Base-by-base conservation (phyloP, 108 stramenopile genomes). In the Asterionellopsis glacialis region DNA sequence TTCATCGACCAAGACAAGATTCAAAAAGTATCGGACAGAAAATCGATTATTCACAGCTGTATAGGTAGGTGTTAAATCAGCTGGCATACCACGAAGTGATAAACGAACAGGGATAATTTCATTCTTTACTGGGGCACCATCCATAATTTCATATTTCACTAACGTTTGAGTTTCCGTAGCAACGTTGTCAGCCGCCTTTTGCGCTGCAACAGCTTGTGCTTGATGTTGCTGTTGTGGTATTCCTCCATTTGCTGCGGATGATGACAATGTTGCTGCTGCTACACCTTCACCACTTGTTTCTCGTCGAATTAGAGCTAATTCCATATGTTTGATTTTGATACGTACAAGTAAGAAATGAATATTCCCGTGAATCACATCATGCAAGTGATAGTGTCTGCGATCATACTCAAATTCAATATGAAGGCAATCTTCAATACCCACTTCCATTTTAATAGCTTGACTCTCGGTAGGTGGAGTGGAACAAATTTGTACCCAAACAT, bases 331-430 rank as follows among this genome's bases (percentile, higher is more conserved):
- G 74, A 99, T 97, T 67, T 98, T 98, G 72, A 99, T 98, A 23
- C 96, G 77, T 25, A 99, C 98, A 63, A 99, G 69, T 41, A 97
- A 59, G 62, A 99, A 99, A 69, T 98, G 93, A 57, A 99, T 95
- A 60, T 96, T 94, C 9, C 98, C 98, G 12, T 82, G 64, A 65
- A 99, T 91, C n/a, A 94, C 88, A 68, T 98, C 98, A 19, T 88
- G 75, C 57, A 97, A 77, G 75, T 97, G 95, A 74, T 97, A 98
- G 22, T 73, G 68, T 22, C 79, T 64, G 28, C 84, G 90, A 56
- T 97, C 92, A 77, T 97, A 99, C 72, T 98, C 95, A 68, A 99
- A 99, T 83, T 99, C 98, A 68, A 99, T 98, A 69, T 99, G 98
- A 39, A 99, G 83, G 73, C 97, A 99, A 57, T 99, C 98, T 70